Evolutionary conservation across 176 grass and related monocot genomes (phyloP).

Genomic region (Puya raimondii): DNA sequence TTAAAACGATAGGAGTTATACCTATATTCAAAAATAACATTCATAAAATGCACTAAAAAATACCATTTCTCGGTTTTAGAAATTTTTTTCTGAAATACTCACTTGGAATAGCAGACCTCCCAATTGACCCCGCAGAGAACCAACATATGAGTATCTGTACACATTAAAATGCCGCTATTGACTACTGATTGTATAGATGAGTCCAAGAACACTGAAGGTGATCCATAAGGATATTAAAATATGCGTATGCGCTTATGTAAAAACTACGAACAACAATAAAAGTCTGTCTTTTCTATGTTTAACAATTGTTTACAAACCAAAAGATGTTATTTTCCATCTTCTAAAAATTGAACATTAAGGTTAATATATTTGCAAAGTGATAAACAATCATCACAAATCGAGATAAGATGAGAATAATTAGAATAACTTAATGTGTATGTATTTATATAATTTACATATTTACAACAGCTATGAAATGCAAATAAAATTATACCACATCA

Average conservation of each 20-base stretch:
- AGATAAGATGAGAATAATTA: neutral
- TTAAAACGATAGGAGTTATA: constrained; percentile 87
- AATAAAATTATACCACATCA: constrained; percentile 60
- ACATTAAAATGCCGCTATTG: constrained; percentile 87
- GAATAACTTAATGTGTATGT: neutral
- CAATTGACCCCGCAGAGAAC: constrained; percentile 86
- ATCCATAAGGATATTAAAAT: no score
- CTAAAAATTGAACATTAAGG: neutral
- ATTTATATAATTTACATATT: no score
- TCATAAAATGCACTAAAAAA: constrained; percentile 9
- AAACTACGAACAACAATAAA: no score
- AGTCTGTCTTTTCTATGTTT: no score
- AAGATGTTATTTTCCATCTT: no score
- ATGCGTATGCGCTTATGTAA: no score
- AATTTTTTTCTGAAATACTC: constrained; percentile 12
- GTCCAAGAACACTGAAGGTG: constrained; percentile 86
- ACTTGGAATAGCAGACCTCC: constrained; percentile 98
- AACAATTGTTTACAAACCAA: no score
- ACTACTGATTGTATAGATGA: constrained; percentile 81
- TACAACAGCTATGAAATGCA: constrained; percentile 4
- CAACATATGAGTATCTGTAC: constrained; percentile 91
- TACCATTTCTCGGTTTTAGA: constrained; percentile 9
- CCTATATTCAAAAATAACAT: constrained; percentile 42
- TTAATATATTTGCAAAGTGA: neutral
- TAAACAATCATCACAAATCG: neutral